Percentiles rank a stretch among this genome's conserved stretches.
phyloP scores from a whole-genome alignment of 352 stramenopile species.

The Pythium monospermum region DNA sequence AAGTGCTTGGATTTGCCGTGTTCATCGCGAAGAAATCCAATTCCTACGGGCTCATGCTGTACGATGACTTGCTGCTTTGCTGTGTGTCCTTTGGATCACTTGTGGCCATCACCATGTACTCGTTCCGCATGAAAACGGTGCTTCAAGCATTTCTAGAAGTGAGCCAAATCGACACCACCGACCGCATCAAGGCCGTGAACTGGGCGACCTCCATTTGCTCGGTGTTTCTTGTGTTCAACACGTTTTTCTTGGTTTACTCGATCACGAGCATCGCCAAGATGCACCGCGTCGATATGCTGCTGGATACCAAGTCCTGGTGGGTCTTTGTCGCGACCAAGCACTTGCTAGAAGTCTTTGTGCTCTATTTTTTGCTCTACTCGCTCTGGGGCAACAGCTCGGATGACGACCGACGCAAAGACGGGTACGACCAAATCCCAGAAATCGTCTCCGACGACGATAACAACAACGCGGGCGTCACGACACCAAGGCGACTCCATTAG shows the following conservation, averaged over 20 bases:
- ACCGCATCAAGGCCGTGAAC: slow-evolving; percentile 93
- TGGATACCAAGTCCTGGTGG: slow-evolving; percentile 89
- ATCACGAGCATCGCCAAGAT: slow-evolving; percentile 86
- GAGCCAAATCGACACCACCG: slow-evolving; percentile 96
- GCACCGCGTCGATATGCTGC: slow-evolving; percentile 80
- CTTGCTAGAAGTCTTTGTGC: slow-evolving; percentile 89
- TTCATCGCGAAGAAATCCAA: slow-evolving; percentile 85
- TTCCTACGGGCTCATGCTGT: slow-evolving; percentile 93
- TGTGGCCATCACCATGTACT: slow-evolving; percentile 93
- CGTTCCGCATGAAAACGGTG: slow-evolving; percentile 94
- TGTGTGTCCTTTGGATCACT: slow-evolving; percentile 87
- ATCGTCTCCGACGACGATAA: slow-evolving; percentile 52
- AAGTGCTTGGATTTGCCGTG: slow-evolving; percentile 83
- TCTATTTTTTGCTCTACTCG: slow-evolving; percentile 95
- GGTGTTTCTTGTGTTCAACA: slow-evolving; percentile 93
- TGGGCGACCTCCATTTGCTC: slow-evolving; percentile 95
- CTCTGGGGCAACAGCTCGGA: slow-evolving; percentile 81
- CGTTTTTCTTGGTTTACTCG: slow-evolving; percentile 82
- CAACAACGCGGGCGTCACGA: slow-evolving; percentile 7
- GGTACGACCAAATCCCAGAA: slow-evolving; percentile 77
- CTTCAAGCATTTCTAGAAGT: slow-evolving; percentile 94
- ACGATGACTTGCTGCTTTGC: slow-evolving; percentile 87
- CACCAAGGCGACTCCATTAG: slow-evolving; percentile 24
- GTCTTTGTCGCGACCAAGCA: slow-evolving; percentile 93
- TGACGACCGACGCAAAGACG: slow-evolving; percentile 59